These are phyloP conservation scores for Penicillium sp. DNA, from an alignment of 2,329 filamentous ascomycete genomes.

Conservation along the genomic window DNA sequence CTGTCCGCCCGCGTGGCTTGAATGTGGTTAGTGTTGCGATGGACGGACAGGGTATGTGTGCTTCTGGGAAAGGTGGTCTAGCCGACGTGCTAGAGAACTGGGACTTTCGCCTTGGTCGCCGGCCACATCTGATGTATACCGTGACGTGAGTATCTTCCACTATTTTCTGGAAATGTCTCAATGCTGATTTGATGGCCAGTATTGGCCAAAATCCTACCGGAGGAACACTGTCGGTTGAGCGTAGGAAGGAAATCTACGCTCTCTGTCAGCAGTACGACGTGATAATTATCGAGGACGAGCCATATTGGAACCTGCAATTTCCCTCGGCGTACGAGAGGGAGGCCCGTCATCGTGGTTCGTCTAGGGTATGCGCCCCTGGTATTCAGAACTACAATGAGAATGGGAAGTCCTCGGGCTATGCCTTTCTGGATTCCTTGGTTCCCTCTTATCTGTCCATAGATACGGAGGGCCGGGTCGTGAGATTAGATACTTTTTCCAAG, in stretches of 20 bases:
- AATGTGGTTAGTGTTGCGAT: conserved; percentile 69
- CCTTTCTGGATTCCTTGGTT: conserved; percentile 75
- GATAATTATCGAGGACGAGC: conserved; percentile 88
- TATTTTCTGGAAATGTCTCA: neutral
- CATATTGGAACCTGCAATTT: conserved; percentile 92
- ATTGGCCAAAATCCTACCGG: conserved; percentile 87
- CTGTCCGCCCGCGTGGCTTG: conserved; percentile 62
- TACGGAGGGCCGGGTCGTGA: conserved; percentile 77
- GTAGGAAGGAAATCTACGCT: conserved; percentile 72
- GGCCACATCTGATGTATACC: conserved; percentile 82
- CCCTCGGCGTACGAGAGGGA: conserved; percentile 58
- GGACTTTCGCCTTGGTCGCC: conserved; percentile 67
- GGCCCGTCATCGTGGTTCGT: conserved; percentile 25
- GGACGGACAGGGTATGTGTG: conserved; percentile 75
- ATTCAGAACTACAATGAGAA: conserved; percentile 39
- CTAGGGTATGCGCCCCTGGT: conserved; percentile 31
- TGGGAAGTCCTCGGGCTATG: conserved; percentile 59
- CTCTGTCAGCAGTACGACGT: conserved; percentile 80
- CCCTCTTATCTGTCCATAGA: conserved; percentile 80
- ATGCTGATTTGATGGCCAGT: conserved; percentile 35
- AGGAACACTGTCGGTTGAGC: conserved; percentile 64
- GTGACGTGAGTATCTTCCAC: conserved; percentile 63
- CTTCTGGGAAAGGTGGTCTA: conserved; percentile 66
- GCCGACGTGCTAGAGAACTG: conserved; percentile 75
- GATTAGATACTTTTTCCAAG: conserved; percentile 91